Base-by-base conservation (phyloP, 176 grass and related monocot species). In the Pharus latifolius region DNA sequence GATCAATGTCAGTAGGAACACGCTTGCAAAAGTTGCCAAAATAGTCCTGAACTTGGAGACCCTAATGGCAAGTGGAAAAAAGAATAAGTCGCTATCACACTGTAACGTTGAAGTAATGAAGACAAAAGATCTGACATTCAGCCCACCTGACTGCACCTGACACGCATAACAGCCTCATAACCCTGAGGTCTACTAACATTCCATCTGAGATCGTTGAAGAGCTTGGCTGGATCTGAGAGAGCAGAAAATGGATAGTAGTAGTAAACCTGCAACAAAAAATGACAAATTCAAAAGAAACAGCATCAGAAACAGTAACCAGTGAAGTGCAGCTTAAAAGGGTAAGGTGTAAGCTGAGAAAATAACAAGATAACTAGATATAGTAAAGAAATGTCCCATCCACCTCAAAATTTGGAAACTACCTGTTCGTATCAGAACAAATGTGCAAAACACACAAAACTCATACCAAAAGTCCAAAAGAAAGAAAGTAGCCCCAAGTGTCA, bases 191-290 rank as follows among this genome's bases (percentile, higher is more conserved):
- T 96, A 77, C 78, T 91, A 52, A 96, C 72, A 77, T 96, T 96
- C 92, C 92, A 96, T 96, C 92, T 80, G 48, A 96, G 84, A 83
- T 96, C 92, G 2, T 96, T 91, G 74, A 91, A 96, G 29, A 96
- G 84, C 49, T 91, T 96, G 12, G 88, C 82, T 41, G 82, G 84
- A 88, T 96, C 92, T 65, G 92, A 88, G 75, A 80, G 66, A 77
- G 92, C 88, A 50, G 88, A 91, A 88, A 91, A 96, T 11, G 92
- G 92, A 72, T 85, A 96, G 55, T 96, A 96, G 71, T 88, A 91
- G 84, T 96, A 91, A 30, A 96, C 83, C 92, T 91, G 84, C 61
- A 77, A 70, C 72, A 58, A 34, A 28, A 79, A 73, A 60, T 38
- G 32, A 78, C 58, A n/a, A 58, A 19, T 49, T 63, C 29, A 31